A percentile compares a stretch with the other conserved stretches of the same genome.
These are phyloP conservation scores for Polyplosphaeria fusca DNA, from an alignment of 495 filamentous ascomycete species.

Conservation along the genomic window DNA sequence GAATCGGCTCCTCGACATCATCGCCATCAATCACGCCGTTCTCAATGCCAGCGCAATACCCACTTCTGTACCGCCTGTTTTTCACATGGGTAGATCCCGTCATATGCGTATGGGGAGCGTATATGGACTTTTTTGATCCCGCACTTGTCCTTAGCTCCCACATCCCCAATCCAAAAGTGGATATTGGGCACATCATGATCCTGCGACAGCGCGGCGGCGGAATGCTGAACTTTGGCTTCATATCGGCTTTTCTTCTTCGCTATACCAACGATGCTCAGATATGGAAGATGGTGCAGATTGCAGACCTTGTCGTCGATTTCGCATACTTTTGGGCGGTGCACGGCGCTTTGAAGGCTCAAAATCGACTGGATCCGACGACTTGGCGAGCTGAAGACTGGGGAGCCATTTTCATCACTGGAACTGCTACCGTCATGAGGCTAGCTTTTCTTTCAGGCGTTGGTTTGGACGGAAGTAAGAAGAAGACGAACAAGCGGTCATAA, in stretches of 20 bases:
- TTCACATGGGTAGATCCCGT: slow-evolving; percentile 36
- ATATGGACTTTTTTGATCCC: slow-evolving; percentile 34
- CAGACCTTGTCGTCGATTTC: slow-evolving; percentile 7
- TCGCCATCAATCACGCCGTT: background rate
- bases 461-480: background rate
- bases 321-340: slow-evolving; percentile 11
- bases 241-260: slow-evolving; percentile 8
- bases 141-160: slow-evolving; percentile 9
- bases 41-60: background rate
- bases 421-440: slow-evolving; percentile 1
- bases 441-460: slow-evolving; percentile 3
- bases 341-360: background rate
- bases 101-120: slow-evolving; percentile 33
- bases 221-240: slow-evolving; percentile 15
- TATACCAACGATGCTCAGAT: slow-evolving; percentile 5
- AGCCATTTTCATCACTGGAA: slow-evolving; percentile 4
- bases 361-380: background rate
- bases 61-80: slow-evolving; percentile 21
- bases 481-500: slow-evolving; percentile 1
- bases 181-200: slow-evolving; percentile 17
- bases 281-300: slow-evolving; percentile 9
- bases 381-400: slow-evolving; percentile 21
- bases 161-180: background rate
- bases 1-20: background rate
- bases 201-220: slow-evolving; percentile 9